Base-by-base conservation (phyloP, 352 stramenopile genomes). In the Albugo candida region DNA sequence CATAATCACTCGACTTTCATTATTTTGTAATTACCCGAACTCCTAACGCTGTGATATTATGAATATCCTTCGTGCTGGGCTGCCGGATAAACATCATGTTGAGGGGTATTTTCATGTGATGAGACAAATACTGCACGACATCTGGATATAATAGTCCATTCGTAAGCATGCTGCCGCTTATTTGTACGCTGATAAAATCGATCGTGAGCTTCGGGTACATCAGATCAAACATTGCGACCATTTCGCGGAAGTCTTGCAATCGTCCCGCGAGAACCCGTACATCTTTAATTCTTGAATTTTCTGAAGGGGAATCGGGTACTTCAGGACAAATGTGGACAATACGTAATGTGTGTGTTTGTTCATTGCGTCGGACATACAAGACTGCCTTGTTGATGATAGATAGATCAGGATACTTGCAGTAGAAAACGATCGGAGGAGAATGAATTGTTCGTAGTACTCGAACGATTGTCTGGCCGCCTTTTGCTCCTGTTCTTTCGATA, bases 51-150 rank as follows among this genome's bases (percentile, higher is more conserved):
- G 76, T 70, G 21, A 96, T 70, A 49, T 92, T 82, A 59, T 95
- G 83, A 56, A 91, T 91, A 56, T 84, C 80, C 48, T 84, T 72
- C 44, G 73, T 70, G 55, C 93, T 64, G 13, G 85, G 82, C 60
- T 92, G 87, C 27, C 73, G 68, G 48, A 96, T 93, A 52, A 96
- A 96, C 80, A 96, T 95, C 75, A 92, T 93, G 47, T 95, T 96
- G 31, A 71, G 68, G 3, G 67, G 71, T 16, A 96, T 70, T 13
- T 57, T 45, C 19, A 94, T 55, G 39, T 88, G 63, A 34, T 74
- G 52, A 0, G 69, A 65, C 40, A 95, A 46, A 76, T 81, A 95
- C 48, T 93, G 71, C 13, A 96, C 77, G n/a, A 85, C 56, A 1
- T 53, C 21, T 3, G 51, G 49, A 8, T 31, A 31, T 31, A 31